Base-by-base conservation (phyloP, 306 rosid species). In the Alnus rubra region DNA sequence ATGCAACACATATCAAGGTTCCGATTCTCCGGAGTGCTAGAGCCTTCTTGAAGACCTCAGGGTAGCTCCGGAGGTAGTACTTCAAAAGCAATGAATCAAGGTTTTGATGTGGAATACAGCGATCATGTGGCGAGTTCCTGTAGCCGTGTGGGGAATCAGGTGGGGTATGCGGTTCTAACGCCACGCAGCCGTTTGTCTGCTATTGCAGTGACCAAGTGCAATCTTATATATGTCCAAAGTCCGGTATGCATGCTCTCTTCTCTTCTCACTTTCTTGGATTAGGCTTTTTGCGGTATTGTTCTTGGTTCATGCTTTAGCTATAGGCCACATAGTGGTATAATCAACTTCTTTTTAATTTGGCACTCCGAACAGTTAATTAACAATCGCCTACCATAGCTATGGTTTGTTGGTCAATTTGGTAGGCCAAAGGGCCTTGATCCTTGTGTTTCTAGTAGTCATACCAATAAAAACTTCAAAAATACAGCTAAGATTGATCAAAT, bases 81-180 rank as follows among this genome's bases (percentile, higher is more conserved):
- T 62, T 12, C 0, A 1, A 2, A 31, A 12, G 69, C 7, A 30
- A 2, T 31, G 4, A 4, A 13, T 0, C 3, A 33, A 62, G 69
- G 69, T 12, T 62, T 62, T 62, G 69, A 62, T 7, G 69, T 31
- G 45, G 69, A 62, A 2, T 62, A 62, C 69, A 5, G 0, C 9
- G 2, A 0, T 30, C 0, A 0, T 2, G 2, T 31, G 69, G 16
- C 3, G 69, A 2, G 4, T 31, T 0, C 9, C 69, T 62, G 19
- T 33, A 0, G 4, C 3, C 4, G 33, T 94, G 98, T 55, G 15
- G 63, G 4, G 13, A 0, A 0, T 31, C 45, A 12, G 19, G 44
- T 62, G 69, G 69, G 45, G 13, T 1, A 63, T 33, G 45, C n/a
- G 19, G 45, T 35, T 33, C 44, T 63, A 33, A 63, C 18, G 4